phyloP scores from a whole-genome alignment of 2,329 filamentous ascomycete species.

The Sporothrix curviconia region DNA sequence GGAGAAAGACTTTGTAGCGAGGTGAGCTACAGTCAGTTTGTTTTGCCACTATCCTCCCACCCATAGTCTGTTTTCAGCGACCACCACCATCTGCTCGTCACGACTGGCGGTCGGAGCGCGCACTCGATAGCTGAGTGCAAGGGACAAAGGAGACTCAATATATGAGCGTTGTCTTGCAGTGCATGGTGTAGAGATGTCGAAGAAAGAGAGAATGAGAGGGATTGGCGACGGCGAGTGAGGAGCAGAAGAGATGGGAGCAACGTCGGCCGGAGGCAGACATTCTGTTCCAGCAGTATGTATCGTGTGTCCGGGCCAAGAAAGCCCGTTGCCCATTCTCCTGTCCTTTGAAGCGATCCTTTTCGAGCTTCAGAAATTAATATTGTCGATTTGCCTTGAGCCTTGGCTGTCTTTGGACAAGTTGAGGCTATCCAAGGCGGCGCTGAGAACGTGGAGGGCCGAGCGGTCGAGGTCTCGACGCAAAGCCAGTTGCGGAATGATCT shows the following conservation, averaged over 20 bases:
- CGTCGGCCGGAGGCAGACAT: neutral
- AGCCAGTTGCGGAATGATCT: conserved; percentile 2
- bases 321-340: neutral
- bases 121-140: too few species aligned
- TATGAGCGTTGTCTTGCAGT: too few species aligned
- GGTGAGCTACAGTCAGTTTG: conserved; percentile 15
- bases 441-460: neutral
- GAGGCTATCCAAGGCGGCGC: neutral
- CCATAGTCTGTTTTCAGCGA: neutral
- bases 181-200: neutral
- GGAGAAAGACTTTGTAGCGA: conserved; percentile 15
- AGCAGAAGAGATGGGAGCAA: neutral
- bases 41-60: neutral
- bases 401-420: neutral
- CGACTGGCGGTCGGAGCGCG: too few species aligned
- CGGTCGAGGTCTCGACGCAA: neutral
- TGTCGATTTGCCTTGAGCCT: neutral
- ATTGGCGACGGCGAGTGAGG: neutral
- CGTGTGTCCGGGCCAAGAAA: neutral
- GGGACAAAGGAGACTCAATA: too few species aligned
- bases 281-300: conserved; percentile 1
- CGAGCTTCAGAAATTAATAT: conserved; percentile 7
- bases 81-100: neutral
- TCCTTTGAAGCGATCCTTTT: conserved; percentile 4
- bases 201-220: neutral